Base-by-base conservation (phyloP, 192 early-diverging fungal species). In the Backusella liffmaniae region DNA sequence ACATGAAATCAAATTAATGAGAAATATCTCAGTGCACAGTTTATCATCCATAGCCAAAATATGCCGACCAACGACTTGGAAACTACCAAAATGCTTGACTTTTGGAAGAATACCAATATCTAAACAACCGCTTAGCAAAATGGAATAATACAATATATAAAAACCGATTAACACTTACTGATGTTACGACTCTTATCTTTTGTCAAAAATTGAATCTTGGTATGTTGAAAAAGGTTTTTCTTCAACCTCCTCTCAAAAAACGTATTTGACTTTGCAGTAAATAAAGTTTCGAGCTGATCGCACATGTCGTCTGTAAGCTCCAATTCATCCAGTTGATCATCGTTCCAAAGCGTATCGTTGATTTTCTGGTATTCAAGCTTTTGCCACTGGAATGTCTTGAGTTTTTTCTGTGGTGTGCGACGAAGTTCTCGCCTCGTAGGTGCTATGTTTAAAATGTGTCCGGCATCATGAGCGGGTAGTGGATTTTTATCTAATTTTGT, bases 1-100 rank as follows among this genome's bases (percentile, higher is more conserved):
- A 84, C 82, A 92, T 12, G 85, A 84, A 44, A 92, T 83, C 73
- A 94, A 81, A 76, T 92, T 91, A 74, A 85, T 87, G n/a, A 94
- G 74, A 23, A 89, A 83, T 32, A 87, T 91, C 59, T 92, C 88
- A 0, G 84, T 88, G 32, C 91, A 82, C 26, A 89, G 80, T 21
- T 81, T 69, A 23, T 89, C 89, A 74, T 94, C 92, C 86, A 93
- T 89, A 15, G 85, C 81, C 21, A 93, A 53, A 15, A 94, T 89
- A 2, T 87, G 89, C n/a, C 74, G 75, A 26, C 90, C 87, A 10
- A 93, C 88, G 56, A 92, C 89, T 29, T 84, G 80, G 78, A 91
- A 91, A 21, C 87, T 78, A 68, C 83, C 80, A 73, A 76, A 46
- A 21, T 46, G 70, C 30, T 73, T 78, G 12, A 78, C 65, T 53